phyloP scores from a whole-genome alignment of 225 moss, liverwort and hornwort genomes.

The Bryoerythrophyllum caledonicum region DNA sequence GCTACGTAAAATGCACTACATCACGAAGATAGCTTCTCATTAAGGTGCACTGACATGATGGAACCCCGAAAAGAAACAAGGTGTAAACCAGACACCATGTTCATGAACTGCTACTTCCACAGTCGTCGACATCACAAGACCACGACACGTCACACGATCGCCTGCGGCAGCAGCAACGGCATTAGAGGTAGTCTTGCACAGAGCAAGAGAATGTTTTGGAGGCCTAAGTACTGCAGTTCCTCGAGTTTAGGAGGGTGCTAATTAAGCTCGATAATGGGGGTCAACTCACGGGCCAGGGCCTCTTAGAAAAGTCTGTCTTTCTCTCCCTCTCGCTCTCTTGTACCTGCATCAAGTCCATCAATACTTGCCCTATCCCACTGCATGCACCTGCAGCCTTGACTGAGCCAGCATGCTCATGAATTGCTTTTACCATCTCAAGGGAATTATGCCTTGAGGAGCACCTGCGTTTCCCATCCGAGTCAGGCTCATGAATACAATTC shows the following conservation, averaged over 20 bases:
- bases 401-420: slow-evolving; percentile 24
- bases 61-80: neutral
- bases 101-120: neutral
- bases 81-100: neutral
- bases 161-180: neutral
- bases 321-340: neutral
- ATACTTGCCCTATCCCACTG: slow-evolving; percentile 17
- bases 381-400: slow-evolving; percentile 24
- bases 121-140: neutral
- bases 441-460: slow-evolving; percentile 38
- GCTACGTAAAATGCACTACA: neutral
- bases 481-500: slow-evolving; percentile 38
- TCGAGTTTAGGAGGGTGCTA: slow-evolving; percentile 19
- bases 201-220: slow-evolving; percentile 29
- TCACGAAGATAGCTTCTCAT: neutral
- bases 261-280: slow-evolving; percentile 7
- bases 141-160: neutral
- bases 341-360: slow-evolving; percentile 20
- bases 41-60: slow-evolving; percentile 10
- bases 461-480: slow-evolving; percentile 37
- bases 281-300: slow-evolving; percentile 18
- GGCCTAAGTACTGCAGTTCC: slow-evolving; percentile 25
- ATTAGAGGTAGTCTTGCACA: neutral
- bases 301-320: slow-evolving; percentile 5
- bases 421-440: neutral